Evolutionary conservation across 73 alveolate genomes (phyloP).

Genomic region (Blepharisma stoltei): DNA sequence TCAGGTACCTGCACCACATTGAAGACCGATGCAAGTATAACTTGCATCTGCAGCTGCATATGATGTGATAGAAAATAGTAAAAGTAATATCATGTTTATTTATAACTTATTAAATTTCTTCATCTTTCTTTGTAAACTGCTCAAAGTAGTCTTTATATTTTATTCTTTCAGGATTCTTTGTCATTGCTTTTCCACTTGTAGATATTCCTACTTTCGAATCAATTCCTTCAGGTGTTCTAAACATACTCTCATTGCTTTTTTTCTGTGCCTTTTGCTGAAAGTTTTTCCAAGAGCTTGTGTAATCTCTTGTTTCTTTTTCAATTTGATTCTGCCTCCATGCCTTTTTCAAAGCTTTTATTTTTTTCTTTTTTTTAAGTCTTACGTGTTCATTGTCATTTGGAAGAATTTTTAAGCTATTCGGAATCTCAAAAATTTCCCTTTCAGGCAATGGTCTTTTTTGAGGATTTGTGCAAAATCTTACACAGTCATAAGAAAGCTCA

Average conservation of each 20-base stretch:
- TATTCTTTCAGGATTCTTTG: not conserved
- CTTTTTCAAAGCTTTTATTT: constrained; percentile 19
- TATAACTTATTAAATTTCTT: too few relatives aligned
- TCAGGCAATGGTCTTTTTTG: constrained; percentile 18
- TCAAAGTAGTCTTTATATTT: too few relatives aligned
- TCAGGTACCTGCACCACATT: too few relatives aligned
- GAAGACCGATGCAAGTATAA: too few relatives aligned
- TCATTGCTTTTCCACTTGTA: constrained; percentile 4
- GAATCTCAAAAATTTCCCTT: constrained; percentile 19
- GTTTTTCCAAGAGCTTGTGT: constrained; percentile 18
- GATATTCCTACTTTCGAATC: not conserved
- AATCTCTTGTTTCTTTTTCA: constrained; percentile 8
- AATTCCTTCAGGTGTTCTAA: constrained; percentile 11
- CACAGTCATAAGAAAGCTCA: not conserved
- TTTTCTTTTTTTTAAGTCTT: constrained; percentile 22
- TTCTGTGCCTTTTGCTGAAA: not conserved
- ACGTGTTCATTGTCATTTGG: constrained; percentile 26
- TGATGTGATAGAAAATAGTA: too few relatives aligned
- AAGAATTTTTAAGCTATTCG: constrained; percentile 1
- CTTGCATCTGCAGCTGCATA: too few relatives aligned
- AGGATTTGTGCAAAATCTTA: not conserved
- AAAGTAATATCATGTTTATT: too few relatives aligned
- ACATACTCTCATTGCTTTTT: not conserved
- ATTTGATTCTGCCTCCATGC: constrained; percentile 12
- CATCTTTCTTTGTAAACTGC: too few relatives aligned